These are phyloP conservation scores for Macroventuria anomochaeta DNA, from an alignment of 2,329 filamentous ascomycete genomes.

Conservation along the genomic window DNA sequence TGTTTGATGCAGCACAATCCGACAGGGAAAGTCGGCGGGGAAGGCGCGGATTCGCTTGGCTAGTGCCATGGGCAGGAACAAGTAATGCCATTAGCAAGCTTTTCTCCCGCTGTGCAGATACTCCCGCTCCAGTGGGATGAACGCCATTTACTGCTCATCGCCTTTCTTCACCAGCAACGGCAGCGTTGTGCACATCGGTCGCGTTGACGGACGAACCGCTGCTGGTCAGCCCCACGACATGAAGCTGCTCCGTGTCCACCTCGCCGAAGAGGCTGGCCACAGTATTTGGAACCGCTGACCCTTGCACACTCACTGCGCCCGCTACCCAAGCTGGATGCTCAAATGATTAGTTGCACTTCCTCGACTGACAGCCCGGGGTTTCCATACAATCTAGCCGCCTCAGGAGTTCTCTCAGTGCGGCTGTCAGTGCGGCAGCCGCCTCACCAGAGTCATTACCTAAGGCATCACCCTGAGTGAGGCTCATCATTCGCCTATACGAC, in stretches of 20 bases:
- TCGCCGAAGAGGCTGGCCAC: constrained; percentile 15
- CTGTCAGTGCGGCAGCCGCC: constrained; percentile 21
- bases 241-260: constrained; percentile 1
- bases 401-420: constrained; percentile 6
- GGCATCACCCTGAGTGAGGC: constrained; percentile 21
- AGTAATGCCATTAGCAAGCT: constrained; percentile 20
- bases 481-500: constrained; percentile 18
- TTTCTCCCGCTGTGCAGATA: constrained; percentile 7
- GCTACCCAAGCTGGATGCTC: constrained; percentile 6
- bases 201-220: not conserved
- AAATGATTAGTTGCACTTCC: constrained; percentile 12
- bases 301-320: constrained; percentile 12
- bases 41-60: constrained; percentile 17
- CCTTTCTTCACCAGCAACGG: not conserved
- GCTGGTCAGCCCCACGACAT: not conserved
- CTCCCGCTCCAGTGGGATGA: constrained; percentile 20
- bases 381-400: constrained; percentile 28
- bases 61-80: constrained; percentile 13
- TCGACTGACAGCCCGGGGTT: constrained; percentile 29
- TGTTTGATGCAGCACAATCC: constrained; percentile 19
- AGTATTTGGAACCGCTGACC: constrained; percentile 11
- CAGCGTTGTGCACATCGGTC: not conserved
- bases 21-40: constrained; percentile 18
- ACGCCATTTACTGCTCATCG: constrained; percentile 1
- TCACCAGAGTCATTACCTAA: constrained; percentile 26